These are phyloP conservation scores for Penicillium fimorum DNA, from an alignment of 495 filamentous ascomycete species.

Conservation along the genomic window DNA sequence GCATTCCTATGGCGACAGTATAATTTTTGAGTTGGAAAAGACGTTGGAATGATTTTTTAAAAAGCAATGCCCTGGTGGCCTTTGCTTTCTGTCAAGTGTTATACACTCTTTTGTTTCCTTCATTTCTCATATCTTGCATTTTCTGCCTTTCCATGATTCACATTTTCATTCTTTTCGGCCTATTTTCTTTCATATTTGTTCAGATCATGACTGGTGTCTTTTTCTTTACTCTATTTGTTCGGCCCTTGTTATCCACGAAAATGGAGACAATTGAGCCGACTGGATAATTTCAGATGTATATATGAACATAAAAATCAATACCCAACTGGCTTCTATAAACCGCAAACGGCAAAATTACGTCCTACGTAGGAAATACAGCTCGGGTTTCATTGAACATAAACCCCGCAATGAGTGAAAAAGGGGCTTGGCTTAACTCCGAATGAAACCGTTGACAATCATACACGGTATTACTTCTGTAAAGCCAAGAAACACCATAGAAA, in stretches of 20 bases:
- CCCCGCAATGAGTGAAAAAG: too few species aligned
- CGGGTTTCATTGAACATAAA: too few species aligned
- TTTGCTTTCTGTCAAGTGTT: conserved; percentile 5
- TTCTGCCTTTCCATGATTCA: neutral
- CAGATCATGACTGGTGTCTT: conserved; percentile 7
- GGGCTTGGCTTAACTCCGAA: too few species aligned
- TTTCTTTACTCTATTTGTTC: neutral
- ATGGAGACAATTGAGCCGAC: neutral
- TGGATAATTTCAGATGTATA: conserved; percentile 8
- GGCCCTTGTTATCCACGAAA: neutral
- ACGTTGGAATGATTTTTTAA: neutral
- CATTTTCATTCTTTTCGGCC: neutral
- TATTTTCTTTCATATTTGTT: conserved; percentile 1
- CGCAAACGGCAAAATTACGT: too few species aligned
- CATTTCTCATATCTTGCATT: conserved; percentile 1
- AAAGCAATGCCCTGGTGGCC: conserved; percentile 10
- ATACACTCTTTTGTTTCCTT: conserved; percentile 3
- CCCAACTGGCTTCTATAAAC: neutral
- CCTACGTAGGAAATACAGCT: neutral
- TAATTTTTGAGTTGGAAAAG: conserved; percentile 27
- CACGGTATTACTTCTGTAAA: too few species aligned
- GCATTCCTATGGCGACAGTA: conserved; percentile 32
- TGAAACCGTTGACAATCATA: too few species aligned
- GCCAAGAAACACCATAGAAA: too few species aligned
- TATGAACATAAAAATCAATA: conserved; percentile 2